Base-by-base conservation (phyloP, 306 rosid species). In the Trichosanthes truncata region DNA sequence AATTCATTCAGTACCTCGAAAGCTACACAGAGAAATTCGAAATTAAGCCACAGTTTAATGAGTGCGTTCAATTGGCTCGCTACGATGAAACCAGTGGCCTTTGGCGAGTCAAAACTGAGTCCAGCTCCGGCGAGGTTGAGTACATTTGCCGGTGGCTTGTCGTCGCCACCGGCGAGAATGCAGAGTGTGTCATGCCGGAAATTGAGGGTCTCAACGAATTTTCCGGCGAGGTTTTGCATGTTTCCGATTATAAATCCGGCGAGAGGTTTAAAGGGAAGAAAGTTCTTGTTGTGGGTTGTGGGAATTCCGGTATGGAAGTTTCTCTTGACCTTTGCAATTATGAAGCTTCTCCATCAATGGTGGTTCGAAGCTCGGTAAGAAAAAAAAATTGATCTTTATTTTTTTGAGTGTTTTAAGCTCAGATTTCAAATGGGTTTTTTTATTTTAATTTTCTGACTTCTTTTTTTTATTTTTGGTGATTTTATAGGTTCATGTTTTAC, bases 151-250 rank as follows among this genome's bases (percentile, higher is more conserved):
- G 86, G 79, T 95, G 97, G 97, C 91, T 95, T 0, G 89, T 95
- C 4, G 97, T 91, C 20, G 99, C 99, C 61, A 95, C 99, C 1
- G 99, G 99, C 31, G 99, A 95, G 48, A 91, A 95, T 88, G 99
- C 99, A 0, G 99, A 91, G 91, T 69, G 91, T 63, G 96, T 91
- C 9, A 2, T 79, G 43, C 97, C 99, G 4, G 96, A 88, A 1
- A 87, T 93, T n/a, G 85, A 95, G 11, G 97, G 99, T 3, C 25
- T 95, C 1, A 6, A 62, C 1, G 90, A 88, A 15, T 95, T 93
- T 49, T 41, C 86, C 56, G 97, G 97, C 7, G 88, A 95, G 9
- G 83, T 90, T 14, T 52, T 90, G 18, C 99, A 95, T 85, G 97
- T 88, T 51, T 81, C 81, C 77, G 90, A 91, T 9, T 95, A 95